Evolutionary conservation across 176 grass and related monocot species (phyloP).

Genomic region (Ensete ventricosum): DNA sequence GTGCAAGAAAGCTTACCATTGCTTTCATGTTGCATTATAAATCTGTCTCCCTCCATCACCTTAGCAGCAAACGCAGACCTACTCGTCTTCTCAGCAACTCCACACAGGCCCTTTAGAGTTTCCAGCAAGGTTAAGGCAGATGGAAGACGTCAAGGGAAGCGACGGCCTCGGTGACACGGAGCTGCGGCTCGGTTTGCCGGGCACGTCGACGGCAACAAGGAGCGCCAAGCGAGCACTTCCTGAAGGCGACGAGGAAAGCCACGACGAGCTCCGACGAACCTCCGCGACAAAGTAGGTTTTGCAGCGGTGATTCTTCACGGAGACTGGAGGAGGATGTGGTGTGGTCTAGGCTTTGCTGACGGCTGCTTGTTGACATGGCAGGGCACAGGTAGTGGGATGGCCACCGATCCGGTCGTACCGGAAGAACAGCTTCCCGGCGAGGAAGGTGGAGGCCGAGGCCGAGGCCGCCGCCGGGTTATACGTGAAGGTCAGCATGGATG

Average conservation of each 20-base stretch:
- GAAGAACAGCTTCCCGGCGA: slow-evolving; percentile 70
- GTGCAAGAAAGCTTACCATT: not conserved
- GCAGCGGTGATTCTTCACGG: not conserved
- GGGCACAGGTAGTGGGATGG: slow-evolving; percentile 86
- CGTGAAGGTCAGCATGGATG: slow-evolving; percentile 98
- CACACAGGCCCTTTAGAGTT: not conserved
- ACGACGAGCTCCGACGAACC: not conserved
- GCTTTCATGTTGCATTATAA: not conserved
- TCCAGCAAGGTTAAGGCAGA: not conserved
- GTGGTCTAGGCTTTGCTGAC: slow-evolving; percentile 2
- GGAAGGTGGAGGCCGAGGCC: slow-evolving; percentile 16
- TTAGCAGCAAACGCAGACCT: not conserved
- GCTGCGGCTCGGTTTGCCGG: slow-evolving; percentile 81
- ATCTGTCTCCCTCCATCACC: not conserved
- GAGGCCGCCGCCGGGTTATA: slow-evolving; percentile 11
- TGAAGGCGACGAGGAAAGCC: not conserved
- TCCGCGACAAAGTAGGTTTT: slow-evolving; percentile 16
- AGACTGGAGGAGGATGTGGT: slow-evolving; percentile 6
- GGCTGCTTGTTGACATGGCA: slow-evolving; percentile 15
- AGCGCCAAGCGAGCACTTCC: slow-evolving; percentile 40
- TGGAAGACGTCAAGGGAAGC: slow-evolving; percentile 34
- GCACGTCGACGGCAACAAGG: slow-evolving; percentile 21
- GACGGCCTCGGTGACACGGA: slow-evolving; percentile 64
- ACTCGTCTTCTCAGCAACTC: not conserved
- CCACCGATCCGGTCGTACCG: slow-evolving; percentile 74